Conservation (phyloP, 129 eudicot species). For the Flaveria bidentis region DNA sequence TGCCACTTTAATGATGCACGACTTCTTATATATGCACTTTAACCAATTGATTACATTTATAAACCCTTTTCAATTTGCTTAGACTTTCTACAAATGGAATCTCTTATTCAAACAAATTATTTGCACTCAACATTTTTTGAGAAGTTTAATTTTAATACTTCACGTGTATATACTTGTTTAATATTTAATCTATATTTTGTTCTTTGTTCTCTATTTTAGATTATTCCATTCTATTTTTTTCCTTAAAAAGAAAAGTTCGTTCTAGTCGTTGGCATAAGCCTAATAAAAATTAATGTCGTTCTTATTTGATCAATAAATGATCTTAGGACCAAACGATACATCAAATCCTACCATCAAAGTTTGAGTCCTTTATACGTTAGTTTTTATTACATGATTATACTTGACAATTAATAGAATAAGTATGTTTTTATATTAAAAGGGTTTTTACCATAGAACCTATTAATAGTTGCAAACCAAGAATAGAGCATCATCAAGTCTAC, state of each 20-base stretch:
- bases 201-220: background rate
- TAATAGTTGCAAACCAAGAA: background rate
- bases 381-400: background rate
- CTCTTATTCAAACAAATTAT: background rate
- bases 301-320: background rate
- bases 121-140: no score
- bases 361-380: background rate
- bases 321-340: background rate
- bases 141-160: no score
- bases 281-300: background rate
- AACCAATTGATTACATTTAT: no score
- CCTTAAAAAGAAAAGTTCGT: background rate
- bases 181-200: no score
- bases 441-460: background rate
- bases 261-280: background rate
- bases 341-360: background rate
- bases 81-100: no score
- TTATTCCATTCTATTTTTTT: background rate
- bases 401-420: background rate
- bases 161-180: no score
- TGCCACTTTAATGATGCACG: no score
- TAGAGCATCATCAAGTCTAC: background rate
- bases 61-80: no score
- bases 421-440: background rate
- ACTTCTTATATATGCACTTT: no score